Base-by-base conservation (phyloP, 2,329 filamentous ascomycete genomes). In the Xylaria sp. region DNA sequence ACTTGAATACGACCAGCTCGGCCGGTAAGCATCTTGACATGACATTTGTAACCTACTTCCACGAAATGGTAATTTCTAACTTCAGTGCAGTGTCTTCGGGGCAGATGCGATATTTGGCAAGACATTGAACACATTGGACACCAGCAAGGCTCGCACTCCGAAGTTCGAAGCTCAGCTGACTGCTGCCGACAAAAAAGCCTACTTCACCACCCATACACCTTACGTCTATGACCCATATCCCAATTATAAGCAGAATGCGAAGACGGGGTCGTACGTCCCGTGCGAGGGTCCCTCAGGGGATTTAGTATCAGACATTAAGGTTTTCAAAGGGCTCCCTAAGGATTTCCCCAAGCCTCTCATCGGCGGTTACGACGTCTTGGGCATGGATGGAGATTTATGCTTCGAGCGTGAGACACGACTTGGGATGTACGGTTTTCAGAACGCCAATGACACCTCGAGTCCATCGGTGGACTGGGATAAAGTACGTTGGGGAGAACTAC, bases 191-290 rank as follows among this genome's bases (percentile, higher is more conserved):
- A 74, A 77, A 9, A 75, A 76, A 57, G 71, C 78, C 33, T 79
- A 79, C 42, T 87, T 84, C 73, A 83, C 76, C 62, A 76, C 79
- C 13, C 80, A 85, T 51, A 79, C 83, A 59, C 86, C 88, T 0
- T 82, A 87, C 63, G 82, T 86, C 23, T 93, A 92, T 79, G 85
- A 90, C 66, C 92, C 92, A 0, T 94, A 93, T 71, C 91, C 92
- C 0, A 81, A 87, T 17, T 93, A 93, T 80, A 91, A 92, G 74
- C 86, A 84, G 59, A 80, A 82, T 3, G 79, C 82, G 15, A 94
- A 90, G 90, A 59, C 66, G 33, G 73, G 80, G 81, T 57, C 86
- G 71, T 88, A 90, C 74, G 84, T 88, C 6, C 79, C 89, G 1
- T 94, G 92, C 77, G 81, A 87, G 59, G 91, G 91, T 1, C 88